Evolutionary conservation across 1,284 basidiomycete genomes (phyloP).

Genomic region (Microbotryomycetes sp.): DNA sequence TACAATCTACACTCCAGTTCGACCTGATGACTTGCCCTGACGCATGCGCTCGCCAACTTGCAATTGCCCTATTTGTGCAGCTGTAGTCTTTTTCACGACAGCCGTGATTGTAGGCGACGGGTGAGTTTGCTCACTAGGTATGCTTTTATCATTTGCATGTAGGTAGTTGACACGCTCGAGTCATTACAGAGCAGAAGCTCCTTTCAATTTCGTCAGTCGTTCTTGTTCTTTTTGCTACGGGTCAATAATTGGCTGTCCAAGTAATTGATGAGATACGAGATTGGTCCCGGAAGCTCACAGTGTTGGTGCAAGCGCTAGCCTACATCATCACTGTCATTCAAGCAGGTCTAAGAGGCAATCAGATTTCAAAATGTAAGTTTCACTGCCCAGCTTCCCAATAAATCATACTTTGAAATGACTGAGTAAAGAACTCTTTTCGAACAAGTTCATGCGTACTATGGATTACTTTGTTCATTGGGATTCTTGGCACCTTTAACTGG

Average conservation of each 20-base stretch:
- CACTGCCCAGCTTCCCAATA: too few relatives aligned
- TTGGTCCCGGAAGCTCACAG: slow-evolving; percentile 4
- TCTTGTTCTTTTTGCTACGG: too few relatives aligned
- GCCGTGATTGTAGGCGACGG: slow-evolving; percentile 6
- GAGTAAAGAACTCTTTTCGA: neutral
- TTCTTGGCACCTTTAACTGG: slow-evolving; percentile 12
- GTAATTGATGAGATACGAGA: neutral
- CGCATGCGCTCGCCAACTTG: neutral
- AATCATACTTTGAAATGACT: neutral
- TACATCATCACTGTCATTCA: slow-evolving; percentile 10
- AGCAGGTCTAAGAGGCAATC: slow-evolving; percentile 1
- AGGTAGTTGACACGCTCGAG: neutral
- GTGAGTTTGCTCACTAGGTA: neutral
- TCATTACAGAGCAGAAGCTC: slow-evolving; percentile 7
- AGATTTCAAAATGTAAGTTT: slow-evolving; percentile 6
- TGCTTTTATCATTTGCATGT: neutral
- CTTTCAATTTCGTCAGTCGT: slow-evolving; percentile 9
- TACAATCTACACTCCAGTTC: too few relatives aligned
- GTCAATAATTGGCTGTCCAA: too few relatives aligned
- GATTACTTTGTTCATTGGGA: slow-evolving; percentile 12
- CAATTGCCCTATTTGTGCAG: neutral
- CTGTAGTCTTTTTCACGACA: slow-evolving; percentile 16
- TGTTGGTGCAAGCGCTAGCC: slow-evolving; percentile 10
- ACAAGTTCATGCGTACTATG: slow-evolving; percentile 25
- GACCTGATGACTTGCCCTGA: neutral